Percentiles rank a stretch among this genome's conserved stretches.
phyloP scores from a whole-genome alignment of 164 flowering plant species.

The Magnolia sinica region DNA sequence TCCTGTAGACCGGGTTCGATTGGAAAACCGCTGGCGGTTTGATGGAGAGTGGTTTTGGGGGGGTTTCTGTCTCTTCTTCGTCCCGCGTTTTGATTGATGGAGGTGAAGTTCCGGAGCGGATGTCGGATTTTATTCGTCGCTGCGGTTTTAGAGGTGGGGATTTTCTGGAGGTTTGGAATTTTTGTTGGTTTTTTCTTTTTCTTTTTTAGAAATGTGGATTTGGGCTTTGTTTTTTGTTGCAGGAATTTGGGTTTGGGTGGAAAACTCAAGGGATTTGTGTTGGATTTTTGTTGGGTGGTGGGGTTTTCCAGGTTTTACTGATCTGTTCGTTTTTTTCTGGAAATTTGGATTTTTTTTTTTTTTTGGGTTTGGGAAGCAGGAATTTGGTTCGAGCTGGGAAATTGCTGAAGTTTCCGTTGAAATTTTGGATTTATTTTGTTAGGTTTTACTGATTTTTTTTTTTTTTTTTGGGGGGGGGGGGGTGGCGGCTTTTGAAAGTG shows the following conservation, averaged over 20 bases:
- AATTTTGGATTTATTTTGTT: not conserved
- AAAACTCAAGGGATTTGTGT: not conserved
- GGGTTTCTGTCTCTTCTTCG: slow-evolving; percentile 1
- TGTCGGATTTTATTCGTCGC: slow-evolving; percentile 16
- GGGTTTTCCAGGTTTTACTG: not conserved
- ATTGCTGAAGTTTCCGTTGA: not conserved
- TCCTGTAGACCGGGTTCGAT: slow-evolving; percentile 31
- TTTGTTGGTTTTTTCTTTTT: slow-evolving; percentile 1
- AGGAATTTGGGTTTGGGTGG: not conserved
- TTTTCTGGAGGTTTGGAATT: not conserved
- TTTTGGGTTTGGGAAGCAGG: not conserved
- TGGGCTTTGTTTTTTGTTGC: not conserved
- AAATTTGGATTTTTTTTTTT: not conserved
- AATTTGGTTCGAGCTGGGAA: not conserved
- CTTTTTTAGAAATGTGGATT: not conserved
- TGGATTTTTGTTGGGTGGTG: not conserved
- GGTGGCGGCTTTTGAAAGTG: not conserved
- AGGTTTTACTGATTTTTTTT: not conserved
- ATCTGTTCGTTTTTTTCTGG: not conserved
- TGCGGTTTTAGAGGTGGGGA: slow-evolving; percentile 10
- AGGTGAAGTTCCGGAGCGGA: slow-evolving; percentile 33
- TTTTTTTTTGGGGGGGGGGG: not conserved
- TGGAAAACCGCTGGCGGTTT: slow-evolving; percentile 41
- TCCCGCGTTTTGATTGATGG: slow-evolving; percentile 38
- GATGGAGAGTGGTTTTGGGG: slow-evolving; percentile 40